A percentile compares a stretch with the other conserved stretches of the same genome.
phyloP scores from a whole-genome alignment of 306 rosid species.

The Dryas alaskensis region DNA sequence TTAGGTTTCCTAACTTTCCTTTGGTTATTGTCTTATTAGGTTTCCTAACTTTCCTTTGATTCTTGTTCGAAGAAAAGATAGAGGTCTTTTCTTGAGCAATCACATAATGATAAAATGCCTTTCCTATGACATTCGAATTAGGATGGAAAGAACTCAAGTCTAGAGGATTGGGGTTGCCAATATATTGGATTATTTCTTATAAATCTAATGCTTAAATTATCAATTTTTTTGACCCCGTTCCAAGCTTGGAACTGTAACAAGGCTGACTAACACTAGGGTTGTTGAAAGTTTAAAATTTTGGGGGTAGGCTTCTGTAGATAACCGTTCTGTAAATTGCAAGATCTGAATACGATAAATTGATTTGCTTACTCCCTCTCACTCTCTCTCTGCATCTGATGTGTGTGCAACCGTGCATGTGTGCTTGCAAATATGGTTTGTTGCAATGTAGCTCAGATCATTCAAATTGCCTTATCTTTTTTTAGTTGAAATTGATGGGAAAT shows the following conservation, averaged over 20 bases:
- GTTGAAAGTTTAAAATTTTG: background rate
- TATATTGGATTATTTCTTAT: background rate
- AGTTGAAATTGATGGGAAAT: constrained; percentile 9
- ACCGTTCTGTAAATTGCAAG: background rate
- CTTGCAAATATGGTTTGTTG: background rate
- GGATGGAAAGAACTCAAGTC: background rate
- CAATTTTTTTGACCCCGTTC: background rate
- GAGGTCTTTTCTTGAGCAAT: background rate
- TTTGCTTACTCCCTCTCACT: too few relatives aligned
- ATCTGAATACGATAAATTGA: too few relatives aligned
- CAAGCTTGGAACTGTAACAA: background rate
- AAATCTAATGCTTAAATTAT: background rate
- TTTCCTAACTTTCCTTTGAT: too few relatives aligned
- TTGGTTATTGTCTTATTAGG: too few relatives aligned
- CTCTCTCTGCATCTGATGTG: too few relatives aligned
- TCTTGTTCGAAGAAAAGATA: background rate
- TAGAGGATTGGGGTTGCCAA: background rate
- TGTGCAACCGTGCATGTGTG: background rate
- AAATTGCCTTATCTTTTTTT: background rate
- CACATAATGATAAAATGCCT: background rate
- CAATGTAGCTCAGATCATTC: background rate
- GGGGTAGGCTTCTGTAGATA: background rate
- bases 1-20: background rate
- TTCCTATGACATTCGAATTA: background rate
- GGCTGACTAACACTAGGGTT: too few relatives aligned